A percentile compares a stretch with the other conserved stretches of the same genome.
phyloP scores from a whole-genome alignment of 208 protist species.

The Porcisia hertigi region DNA sequence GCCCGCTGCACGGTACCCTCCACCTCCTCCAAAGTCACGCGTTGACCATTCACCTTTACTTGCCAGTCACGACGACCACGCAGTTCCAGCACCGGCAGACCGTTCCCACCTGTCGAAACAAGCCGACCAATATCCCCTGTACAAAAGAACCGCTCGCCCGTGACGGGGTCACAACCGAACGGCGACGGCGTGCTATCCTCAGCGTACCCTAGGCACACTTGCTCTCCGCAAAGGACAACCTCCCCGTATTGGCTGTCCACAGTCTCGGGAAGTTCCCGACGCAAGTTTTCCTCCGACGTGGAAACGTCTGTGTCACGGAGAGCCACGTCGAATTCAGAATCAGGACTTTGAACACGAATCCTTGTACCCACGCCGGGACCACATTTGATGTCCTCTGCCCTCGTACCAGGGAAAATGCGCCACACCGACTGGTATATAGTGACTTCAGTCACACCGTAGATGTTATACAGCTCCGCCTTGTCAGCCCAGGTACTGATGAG shows the following conservation, averaged over 20 bases:
- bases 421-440: conserved; percentile 60
- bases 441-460: conserved; percentile 72
- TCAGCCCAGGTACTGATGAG: conserved; percentile 39
- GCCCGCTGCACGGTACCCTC: conserved; percentile 32
- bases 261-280: not conserved
- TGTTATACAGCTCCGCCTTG: conserved; percentile 50
- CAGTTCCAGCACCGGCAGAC: conserved; percentile 16
- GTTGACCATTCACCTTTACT: conserved; percentile 64
- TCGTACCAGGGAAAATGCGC: conserved; percentile 24
- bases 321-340: not conserved
- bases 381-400: conserved; percentile 31
- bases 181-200: conserved; percentile 17
- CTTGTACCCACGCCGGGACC: conserved; percentile 30
- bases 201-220: conserved; percentile 58
- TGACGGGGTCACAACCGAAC: conserved; percentile 18
- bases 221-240: conserved; percentile 46
- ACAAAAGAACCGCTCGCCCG: conserved; percentile 32
- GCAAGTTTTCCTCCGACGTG: not conserved
- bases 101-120: not conserved
- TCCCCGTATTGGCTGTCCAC: conserved; percentile 27
- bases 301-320: not conserved
- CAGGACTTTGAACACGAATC: conserved; percentile 23
- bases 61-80: conserved; percentile 53
- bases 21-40: conserved; percentile 60
- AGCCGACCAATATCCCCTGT: conserved; percentile 50